Conservation (phyloP, 2,329 filamentous ascomycete species). For the Monosporascus sp. region DNA sequence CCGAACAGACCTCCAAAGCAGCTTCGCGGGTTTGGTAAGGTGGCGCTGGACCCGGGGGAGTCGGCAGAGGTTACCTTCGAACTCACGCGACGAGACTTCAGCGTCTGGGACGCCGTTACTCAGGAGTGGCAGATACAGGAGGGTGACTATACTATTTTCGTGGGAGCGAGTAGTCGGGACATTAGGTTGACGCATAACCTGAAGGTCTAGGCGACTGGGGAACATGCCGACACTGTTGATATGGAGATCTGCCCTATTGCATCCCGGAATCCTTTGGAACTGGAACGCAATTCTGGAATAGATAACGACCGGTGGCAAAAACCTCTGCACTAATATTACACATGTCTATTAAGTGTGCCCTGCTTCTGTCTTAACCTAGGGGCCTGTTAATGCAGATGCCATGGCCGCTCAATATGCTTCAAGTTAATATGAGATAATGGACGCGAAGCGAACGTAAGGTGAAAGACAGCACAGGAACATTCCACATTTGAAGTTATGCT, state of each 20-base stretch:
- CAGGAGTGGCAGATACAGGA: slow-evolving; percentile 56
- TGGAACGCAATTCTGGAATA: not conserved
- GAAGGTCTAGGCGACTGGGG: slow-evolving; percentile 9
- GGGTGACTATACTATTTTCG: slow-evolving; percentile 35
- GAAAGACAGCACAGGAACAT: too few relatives aligned
- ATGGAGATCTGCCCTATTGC: not conserved
- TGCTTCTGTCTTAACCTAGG: too few relatives aligned
- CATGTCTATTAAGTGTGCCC: too few relatives aligned
- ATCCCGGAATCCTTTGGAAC: not conserved
- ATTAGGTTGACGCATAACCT: slow-evolving; percentile 32
- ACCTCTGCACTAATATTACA: not conserved
- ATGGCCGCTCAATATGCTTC: too few relatives aligned
- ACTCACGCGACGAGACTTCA: slow-evolving; percentile 56
- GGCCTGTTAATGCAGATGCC: too few relatives aligned
- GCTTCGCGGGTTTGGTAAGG: slow-evolving; percentile 58
- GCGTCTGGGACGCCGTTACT: slow-evolving; percentile 54
- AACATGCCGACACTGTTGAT: not conserved
- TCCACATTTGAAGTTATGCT: too few relatives aligned
- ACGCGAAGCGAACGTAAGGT: too few relatives aligned
- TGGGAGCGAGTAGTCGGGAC: slow-evolving; percentile 43
- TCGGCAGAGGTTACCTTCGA: slow-evolving; percentile 45
- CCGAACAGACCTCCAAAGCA: slow-evolving; percentile 39
- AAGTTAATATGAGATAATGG: too few relatives aligned
- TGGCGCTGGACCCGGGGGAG: slow-evolving; percentile 42
- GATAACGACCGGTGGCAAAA: not conserved